These are phyloP conservation scores for Nannizziopsis arthrosporioides DNA, from an alignment of 2,329 filamentous ascomycete genomes.

Conservation along the genomic window DNA sequence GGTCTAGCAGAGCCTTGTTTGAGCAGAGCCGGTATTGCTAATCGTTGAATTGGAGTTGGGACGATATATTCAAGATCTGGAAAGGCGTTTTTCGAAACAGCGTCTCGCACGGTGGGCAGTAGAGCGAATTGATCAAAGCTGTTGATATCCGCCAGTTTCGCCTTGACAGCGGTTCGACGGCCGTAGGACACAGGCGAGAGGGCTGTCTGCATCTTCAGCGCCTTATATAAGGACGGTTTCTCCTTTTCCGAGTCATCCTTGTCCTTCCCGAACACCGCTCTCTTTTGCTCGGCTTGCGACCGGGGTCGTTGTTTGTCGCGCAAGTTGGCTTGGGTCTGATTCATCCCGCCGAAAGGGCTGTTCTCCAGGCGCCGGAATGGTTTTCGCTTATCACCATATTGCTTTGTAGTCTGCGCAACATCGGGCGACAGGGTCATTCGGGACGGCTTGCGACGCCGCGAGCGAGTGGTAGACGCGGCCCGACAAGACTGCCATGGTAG, in stretches of 20 bases:
- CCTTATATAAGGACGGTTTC: constrained; percentile 53
- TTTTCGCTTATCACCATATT: constrained; percentile 23
- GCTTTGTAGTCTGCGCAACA: constrained; percentile 25
- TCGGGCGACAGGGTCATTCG: constrained; percentile 31
- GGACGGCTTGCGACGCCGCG: constrained; percentile 25
- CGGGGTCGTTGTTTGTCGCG: constrained; percentile 25
- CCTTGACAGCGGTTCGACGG: constrained; percentile 51
- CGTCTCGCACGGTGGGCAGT: constrained; percentile 57
- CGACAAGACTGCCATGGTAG: constrained; percentile 24
- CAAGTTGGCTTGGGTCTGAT: constrained; percentile 37
- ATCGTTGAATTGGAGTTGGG: constrained; percentile 78
- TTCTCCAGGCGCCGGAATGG: constrained; percentile 34
- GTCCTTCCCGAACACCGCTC: constrained; percentile 31
- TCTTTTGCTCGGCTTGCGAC: constrained; percentile 34
- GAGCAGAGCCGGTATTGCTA: constrained; percentile 75
- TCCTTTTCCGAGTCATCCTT: constrained; percentile 31
- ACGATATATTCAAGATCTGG: constrained; percentile 60
- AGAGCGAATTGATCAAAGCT: constrained; percentile 73
- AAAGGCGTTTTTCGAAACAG: constrained; percentile 61
- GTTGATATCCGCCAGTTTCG: constrained; percentile 52
- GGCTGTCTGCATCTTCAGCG: constrained; percentile 83
- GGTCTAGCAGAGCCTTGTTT: constrained; percentile 19
- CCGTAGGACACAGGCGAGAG: constrained; percentile 67
- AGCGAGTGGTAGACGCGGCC: constrained; percentile 23
- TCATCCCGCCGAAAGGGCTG: constrained; percentile 51